Evolutionary conservation across 208 protist species (phyloP).

Genomic region (Leishmania major): DNA sequence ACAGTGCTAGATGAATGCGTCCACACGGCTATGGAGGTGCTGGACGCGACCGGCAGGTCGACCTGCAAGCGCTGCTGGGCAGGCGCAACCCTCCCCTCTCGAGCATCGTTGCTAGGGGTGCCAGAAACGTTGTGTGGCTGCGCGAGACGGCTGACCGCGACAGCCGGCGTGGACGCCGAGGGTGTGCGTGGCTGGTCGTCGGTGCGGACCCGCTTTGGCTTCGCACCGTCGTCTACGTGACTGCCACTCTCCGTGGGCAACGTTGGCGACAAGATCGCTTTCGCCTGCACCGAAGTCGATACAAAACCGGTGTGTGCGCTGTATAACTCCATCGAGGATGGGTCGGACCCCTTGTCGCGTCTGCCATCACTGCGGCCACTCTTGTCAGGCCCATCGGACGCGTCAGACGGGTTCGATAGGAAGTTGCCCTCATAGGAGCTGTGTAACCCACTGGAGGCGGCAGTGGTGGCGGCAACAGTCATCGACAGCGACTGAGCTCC

Average conservation of each 20-base stretch:
- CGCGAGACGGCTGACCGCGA: neutral
- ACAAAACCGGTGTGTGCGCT: slow-evolving; percentile 40
- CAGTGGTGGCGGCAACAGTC: slow-evolving; percentile 4
- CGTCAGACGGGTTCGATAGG: slow-evolving; percentile 6
- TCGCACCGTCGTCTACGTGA: neutral
- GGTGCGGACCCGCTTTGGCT: slow-evolving; percentile 1
- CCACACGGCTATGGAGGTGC: neutral
- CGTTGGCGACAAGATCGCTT: neutral
- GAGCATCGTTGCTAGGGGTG: neutral
- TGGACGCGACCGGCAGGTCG: slow-evolving; percentile 12
- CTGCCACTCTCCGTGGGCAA: neutral
- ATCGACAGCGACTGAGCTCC: slow-evolving; percentile 11
- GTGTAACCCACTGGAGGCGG: slow-evolving; percentile 10
- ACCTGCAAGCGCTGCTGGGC: slow-evolving; percentile 11
- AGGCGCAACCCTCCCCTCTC: slow-evolving; percentile 6
- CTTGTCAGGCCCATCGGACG: slow-evolving; percentile 2
- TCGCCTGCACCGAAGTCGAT: slow-evolving; percentile 4
- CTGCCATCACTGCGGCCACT: slow-evolving; percentile 6
- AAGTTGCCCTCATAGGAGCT: slow-evolving; percentile 16
- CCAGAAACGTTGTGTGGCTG: neutral
- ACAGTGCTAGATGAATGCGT: slow-evolving; percentile 19
- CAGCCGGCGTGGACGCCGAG: neutral
- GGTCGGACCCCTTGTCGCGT: slow-evolving; percentile 5
- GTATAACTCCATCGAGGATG: slow-evolving; percentile 33
- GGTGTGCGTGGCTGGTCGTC: neutral